A percentile compares a stretch with the other conserved stretches of the same genome.
phyloP scores from a whole-genome alignment of 192 early-diverging fungal genomes.

The Lunasporangiospora selenospora region DNA sequence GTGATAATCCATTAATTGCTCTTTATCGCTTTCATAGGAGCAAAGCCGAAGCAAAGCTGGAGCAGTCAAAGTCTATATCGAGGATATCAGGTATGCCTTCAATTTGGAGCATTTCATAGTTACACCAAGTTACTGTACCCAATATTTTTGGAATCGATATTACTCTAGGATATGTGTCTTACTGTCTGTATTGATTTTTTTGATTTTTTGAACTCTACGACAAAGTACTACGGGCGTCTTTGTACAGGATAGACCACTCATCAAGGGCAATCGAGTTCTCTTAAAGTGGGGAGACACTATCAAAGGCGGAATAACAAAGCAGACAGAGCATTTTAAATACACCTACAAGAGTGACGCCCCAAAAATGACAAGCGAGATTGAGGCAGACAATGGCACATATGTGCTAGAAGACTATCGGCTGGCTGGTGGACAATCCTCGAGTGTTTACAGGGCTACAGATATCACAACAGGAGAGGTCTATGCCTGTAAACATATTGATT shows the following conservation, averaged over 20 bases:
- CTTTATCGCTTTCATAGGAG: background rate
- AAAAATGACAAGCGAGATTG: background rate
- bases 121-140: background rate
- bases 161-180: too few species aligned
- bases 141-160: too few species aligned
- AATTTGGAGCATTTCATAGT: background rate
- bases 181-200: background rate
- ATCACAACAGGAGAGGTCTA: background rate
- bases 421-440: slow-evolving; percentile 9
- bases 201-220: too few species aligned
- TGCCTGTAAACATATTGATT: slow-evolving; percentile 28
- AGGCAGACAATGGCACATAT: background rate
- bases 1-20: background rate
- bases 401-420: background rate
- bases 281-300: slow-evolving; percentile 1
- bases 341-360: background rate
- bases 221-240: background rate
- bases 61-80: background rate
- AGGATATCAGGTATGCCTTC: slow-evolving; percentile 1
- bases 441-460: slow-evolving; percentile 15
- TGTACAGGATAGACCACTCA: background rate
- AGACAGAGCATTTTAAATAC: slow-evolving; percentile 8
- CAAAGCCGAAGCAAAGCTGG: background rate
- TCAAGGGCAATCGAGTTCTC: background rate
- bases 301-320: background rate